phyloP scores from a whole-genome alignment of 2,329 filamentous ascomycete species.

The Fusarium avenaceum region DNA sequence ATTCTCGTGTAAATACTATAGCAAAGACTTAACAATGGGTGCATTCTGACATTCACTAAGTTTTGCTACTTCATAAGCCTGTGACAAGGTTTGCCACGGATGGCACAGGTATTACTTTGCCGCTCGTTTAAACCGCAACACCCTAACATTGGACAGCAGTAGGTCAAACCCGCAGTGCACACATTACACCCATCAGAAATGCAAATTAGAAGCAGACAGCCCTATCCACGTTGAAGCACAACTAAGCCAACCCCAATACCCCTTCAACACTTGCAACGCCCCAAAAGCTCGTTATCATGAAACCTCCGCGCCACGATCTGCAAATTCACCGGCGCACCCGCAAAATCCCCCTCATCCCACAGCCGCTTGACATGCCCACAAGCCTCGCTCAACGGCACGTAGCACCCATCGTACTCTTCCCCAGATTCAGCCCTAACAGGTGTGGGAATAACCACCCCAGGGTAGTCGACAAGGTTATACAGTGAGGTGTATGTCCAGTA shows the following conservation, averaged over 20 bases:
- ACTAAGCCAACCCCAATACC: conserved; percentile 15
- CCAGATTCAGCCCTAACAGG: conserved; percentile 48
- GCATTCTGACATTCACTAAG: too few species aligned
- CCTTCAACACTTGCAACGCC: conserved; percentile 44
- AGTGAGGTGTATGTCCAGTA: conserved; percentile 57
- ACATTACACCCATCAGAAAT: background rate
- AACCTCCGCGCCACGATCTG: conserved; percentile 54
- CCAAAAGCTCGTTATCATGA: conserved; percentile 54
- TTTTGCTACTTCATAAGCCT: too few species aligned
- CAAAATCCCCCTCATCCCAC: conserved; percentile 53
- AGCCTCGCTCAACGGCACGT: conserved; percentile 50
- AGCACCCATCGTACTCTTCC: conserved; percentile 45
- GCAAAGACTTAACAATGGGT: too few species aligned
- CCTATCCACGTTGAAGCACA: too few species aligned
- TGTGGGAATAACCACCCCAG: conserved; percentile 48
- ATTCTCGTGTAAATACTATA: background rate
- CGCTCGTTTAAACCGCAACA: too few species aligned
- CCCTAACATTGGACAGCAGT: accelerated
- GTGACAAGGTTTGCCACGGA: too few species aligned
- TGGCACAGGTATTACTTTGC: too few species aligned
- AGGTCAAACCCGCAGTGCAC: too few species aligned
- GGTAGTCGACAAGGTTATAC: conserved; percentile 56
- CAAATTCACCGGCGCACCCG: conserved; percentile 52
- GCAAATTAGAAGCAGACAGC: too few species aligned
- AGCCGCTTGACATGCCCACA: conserved; percentile 50